Base-by-base conservation (phyloP, 2,329 filamentous ascomycete genomes). In the Thielaviopsis musarum region DNA sequence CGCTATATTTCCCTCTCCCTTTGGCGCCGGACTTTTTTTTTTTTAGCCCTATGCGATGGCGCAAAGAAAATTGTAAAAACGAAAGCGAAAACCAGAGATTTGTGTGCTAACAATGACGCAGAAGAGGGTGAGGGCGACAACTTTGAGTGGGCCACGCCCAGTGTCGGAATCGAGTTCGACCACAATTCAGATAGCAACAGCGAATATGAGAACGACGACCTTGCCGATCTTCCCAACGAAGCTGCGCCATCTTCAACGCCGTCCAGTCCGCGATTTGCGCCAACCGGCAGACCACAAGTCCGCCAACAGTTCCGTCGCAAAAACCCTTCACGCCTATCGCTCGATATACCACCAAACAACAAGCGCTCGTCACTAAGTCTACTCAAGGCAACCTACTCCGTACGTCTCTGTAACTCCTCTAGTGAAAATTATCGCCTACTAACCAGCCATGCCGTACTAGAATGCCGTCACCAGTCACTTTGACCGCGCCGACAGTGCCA, bases 401-500 rank as follows among this genome's bases (percentile, higher is more conserved):
- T 82, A 70, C 64, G 77, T 67, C 26, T 30, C 59, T 45, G 52
- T 56, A 59, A 57, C 22, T 26, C 21, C 15, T 48, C 3, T 21
- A 28, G 24, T n/a, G 15, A 51, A 49, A 52, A 30, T 52, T 19
- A 49, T 34, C 19, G 6, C 30, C 17, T 54, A 24, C 30, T 54
- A 56, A 56, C 54, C 41, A 9, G 30, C 2, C 9, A 2, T 34
- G 30, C 10, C 30, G 53, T 64, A 45, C 67, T 12, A 88, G 84
- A 79, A 78, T 66, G 85, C 80, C 10, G 78, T 91, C 61, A 86
- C 85, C 64, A 83, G 84, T 49, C 80, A 81, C 62, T 78, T 95
- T 63, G 84, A 87, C 59, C 79, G 84, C 64, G 82, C 81, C 65
- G 90, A 95, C 66, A 94, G 91, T 68, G 79, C 85, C 65, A 84